Evolutionary conservation across 2,329 filamentous ascomycete species (phyloP).

Genomic region (Pseudocercospora fuligena): DNA sequence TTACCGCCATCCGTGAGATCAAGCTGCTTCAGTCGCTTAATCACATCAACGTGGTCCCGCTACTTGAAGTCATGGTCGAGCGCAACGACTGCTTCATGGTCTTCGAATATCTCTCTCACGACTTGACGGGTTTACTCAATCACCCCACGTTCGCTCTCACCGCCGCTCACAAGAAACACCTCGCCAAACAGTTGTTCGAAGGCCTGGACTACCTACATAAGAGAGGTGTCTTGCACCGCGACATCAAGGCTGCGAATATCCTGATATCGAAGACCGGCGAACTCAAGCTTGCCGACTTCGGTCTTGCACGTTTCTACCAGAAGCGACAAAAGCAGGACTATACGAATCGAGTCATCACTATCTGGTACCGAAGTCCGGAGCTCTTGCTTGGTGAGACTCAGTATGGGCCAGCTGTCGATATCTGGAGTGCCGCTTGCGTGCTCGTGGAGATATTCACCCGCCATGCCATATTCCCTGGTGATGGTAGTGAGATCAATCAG

Average conservation of each 20-base stretch:
- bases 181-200: slow-evolving; percentile 91
- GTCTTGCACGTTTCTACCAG: slow-evolving; percentile 92
- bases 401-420: slow-evolving; percentile 87
- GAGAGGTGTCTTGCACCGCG: slow-evolving; percentile 90
- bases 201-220: slow-evolving; percentile 92
- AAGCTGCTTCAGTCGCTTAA: slow-evolving; percentile 86
- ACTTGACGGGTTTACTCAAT: slow-evolving; percentile 91
- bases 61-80: slow-evolving; percentile 96
- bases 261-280: slow-evolving; percentile 87
- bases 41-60: slow-evolving; percentile 79
- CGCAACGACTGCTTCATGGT: slow-evolving; percentile 99
- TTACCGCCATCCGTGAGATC: slow-evolving; percentile 89
- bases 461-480: slow-evolving; percentile 91
- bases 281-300: slow-evolving; percentile 94
- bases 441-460: slow-evolving; percentile 95
- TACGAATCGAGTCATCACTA: slow-evolving; percentile 97
- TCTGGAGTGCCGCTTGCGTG: slow-evolving; percentile 97
- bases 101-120: slow-evolving; percentile 96
- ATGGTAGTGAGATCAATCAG: slow-evolving; percentile 94
- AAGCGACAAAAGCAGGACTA: slow-evolving; percentile 93
- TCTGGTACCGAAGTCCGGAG: slow-evolving; percentile 94
- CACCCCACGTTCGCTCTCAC: slow-evolving; percentile 90
- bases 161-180: slow-evolving; percentile 84
- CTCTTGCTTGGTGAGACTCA: slow-evolving; percentile 88
- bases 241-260: slow-evolving; percentile 98